Percentiles rank a stretch among this genome's conserved stretches.
Conservation (phyloP, 2,329 filamentous ascomycete species). For the Fusarium scirpi region DNA sequence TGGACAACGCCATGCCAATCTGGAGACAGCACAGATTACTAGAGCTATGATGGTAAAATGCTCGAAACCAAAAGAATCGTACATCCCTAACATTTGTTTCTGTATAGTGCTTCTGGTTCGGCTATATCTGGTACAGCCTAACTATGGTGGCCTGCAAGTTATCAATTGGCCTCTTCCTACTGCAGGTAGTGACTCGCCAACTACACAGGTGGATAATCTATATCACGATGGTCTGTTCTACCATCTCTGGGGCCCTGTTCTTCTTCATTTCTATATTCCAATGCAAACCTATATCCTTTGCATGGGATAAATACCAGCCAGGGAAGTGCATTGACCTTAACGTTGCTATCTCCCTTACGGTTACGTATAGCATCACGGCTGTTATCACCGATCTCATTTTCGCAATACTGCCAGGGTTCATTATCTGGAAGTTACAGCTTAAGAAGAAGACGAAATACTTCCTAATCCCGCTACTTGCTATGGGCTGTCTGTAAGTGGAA, state of each 20-base stretch:
- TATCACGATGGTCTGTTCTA: constrained; percentile 43
- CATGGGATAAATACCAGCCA: constrained; percentile 44
- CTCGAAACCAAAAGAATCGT: not conserved
- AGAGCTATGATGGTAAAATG: constrained; percentile 49
- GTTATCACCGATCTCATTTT: constrained; percentile 61
- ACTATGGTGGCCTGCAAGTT: constrained; percentile 49
- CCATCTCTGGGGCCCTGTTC: constrained; percentile 45
- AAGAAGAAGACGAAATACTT: constrained; percentile 60
- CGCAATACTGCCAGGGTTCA: constrained; percentile 61
- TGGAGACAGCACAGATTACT: constrained; percentile 39
- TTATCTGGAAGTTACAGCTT: constrained; percentile 66
- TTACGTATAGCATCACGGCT: constrained; percentile 60
- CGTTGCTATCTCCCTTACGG: constrained; percentile 60
- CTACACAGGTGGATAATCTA: constrained; percentile 45
- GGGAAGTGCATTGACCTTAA: constrained; percentile 49
- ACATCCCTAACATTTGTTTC: not conserved
- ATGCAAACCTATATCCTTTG: constrained; percentile 46
- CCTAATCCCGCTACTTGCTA: constrained; percentile 62
- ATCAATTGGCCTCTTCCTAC: constrained; percentile 52
- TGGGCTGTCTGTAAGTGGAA: constrained; percentile 61
- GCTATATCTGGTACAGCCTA: constrained; percentile 45
- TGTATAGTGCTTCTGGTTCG: constrained; percentile 46
- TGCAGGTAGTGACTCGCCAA: constrained; percentile 45
- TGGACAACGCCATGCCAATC: constrained; percentile 49
- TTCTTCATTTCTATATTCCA: constrained; percentile 51